These are phyloP conservation scores for Logfia minima DNA, from an alignment of 129 eudicot species.

Conservation along the genomic window DNA sequence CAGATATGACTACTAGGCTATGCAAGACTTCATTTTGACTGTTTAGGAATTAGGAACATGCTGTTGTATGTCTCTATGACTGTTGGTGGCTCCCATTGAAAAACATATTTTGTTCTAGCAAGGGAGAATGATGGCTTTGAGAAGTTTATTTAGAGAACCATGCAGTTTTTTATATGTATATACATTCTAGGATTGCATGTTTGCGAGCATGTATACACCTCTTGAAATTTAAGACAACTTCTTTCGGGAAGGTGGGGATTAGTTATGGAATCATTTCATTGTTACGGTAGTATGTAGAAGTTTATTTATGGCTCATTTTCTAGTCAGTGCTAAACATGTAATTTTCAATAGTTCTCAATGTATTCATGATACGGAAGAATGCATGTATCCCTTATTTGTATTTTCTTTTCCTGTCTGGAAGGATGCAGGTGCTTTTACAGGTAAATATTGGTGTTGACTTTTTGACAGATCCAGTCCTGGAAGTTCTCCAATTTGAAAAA, in stretches of 20 bases:
- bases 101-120: background rate
- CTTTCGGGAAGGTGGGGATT: background rate
- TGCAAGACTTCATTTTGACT: too few species aligned
- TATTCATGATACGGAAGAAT: background rate
- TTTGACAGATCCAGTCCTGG: constrained; percentile 65
- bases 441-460: constrained; percentile 63
- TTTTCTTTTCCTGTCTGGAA: constrained; percentile 69
- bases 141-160: background rate
- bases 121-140: background rate
- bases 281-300: background rate
- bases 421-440: constrained; percentile 95
- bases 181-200: background rate
- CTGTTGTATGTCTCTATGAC: background rate
- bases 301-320: background rate
- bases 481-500: constrained; percentile 84
- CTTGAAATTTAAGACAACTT: background rate
- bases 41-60: background rate
- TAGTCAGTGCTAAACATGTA: background rate
- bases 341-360: background rate
- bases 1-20: background rate
- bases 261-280: background rate
- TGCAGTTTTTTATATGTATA: background rate
- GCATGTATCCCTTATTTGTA: constrained; percentile 38
- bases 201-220: background rate
- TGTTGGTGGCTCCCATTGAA: background rate